Evolutionary conservation across 345 rosid genomes (phyloP), one percentile per base, ranked within the genome.

Genomic region (Alliaria petiolata): DNA sequence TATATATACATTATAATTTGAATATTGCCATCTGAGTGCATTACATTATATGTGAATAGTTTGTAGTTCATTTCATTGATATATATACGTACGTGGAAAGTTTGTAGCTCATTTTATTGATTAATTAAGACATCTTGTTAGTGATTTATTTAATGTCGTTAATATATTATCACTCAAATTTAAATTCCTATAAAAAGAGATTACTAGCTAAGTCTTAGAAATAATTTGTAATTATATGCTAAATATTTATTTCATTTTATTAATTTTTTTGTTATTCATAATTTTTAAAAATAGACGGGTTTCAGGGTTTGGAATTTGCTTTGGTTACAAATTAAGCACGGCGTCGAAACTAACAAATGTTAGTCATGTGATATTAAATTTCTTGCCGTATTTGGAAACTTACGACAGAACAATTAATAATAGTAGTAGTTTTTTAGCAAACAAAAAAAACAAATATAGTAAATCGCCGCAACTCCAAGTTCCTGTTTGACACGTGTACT

Each of bases 401-500:
- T 70, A 63, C 67, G 71, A 76, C 80, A 56, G 13, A 69, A 56
- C 75, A 69, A 46, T 26, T 46, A 56, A 47, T n/a, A n/a, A n/a
- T n/a, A n/a, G n/a, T n/a, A n/a, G n/a, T n/a, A n/a, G n/a, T n/a
- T n/a, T n/a, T n/a, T n/a, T n/a, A n/a, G n/a, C n/a, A n/a, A n/a
- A n/a, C n/a, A n/a, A n/a, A n/a, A n/a, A n/a, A n/a, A n/a, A n/a
- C n/a, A n/a, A n/a, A n/a, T 57, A 47, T 38, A 28, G 20, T 69
- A 17, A 76, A 69, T 69, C 60, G 31, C 79, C 66, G 71, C 66
- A 47, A 69, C 67, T 70, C 62, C 36, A 53, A 63, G 61, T 42
- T 69, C 67, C 71, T 76, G 72, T 76, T 76, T 76, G 80, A 76
- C 80, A 70, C 76, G 66, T 64, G 80, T 70, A 57, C 55, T 62